Base-by-base conservation (phyloP, 1,139 yeast genomes). In the Yamadazyma taylorii region DNA sequence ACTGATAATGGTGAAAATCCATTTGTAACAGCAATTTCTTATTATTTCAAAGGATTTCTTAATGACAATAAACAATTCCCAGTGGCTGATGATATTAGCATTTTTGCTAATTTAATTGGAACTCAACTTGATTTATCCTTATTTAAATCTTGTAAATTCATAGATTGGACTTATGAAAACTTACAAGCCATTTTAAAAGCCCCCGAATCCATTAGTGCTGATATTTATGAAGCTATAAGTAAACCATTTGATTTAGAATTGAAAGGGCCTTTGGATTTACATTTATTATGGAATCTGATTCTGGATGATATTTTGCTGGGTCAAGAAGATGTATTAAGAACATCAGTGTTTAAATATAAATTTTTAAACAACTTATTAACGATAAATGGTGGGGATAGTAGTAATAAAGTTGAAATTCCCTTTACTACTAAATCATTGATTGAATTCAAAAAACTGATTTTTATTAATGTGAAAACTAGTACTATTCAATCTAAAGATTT, bases 351-450 rank as follows among this genome's bases (percentile, higher is more conserved):
- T n/a, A 73, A 67, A 42, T 61, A 65, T 32, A 52, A 50, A 22
- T 58, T 73, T 24, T 58, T 73, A 40, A 60, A 63, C 32, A 49
- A 51, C 9, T 46, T 69, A 17, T 43, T 43, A 9, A 30, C 24
- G 19, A n/a, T n/a, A n/a, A n/a, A n/a, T n/a, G n/a, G n/a, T n/a
- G 16, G 30, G 27, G 12, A 19, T 14, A 10, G 31, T 15, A 24
- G 25, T 2, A 13, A 27, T 6, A 35, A 38, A 13, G 5, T 24
- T 4, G n/a, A 25, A 11, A 22, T 34, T 0, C 34, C 24, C 5
- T 19, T 52, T 21, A 24, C 25, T 8, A 16, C 45, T 6, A 24
- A 34, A 2, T 33, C 39, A 1, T 32, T 57, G 7, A 16, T 55
- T n/a, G 40, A 39, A 2, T 54, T 65, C 39, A 46, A 53, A 25